Evolutionary conservation across 108 stramenopile genomes (phyloP).

Genomic region (Pseudonitzschia pungens): DNA sequence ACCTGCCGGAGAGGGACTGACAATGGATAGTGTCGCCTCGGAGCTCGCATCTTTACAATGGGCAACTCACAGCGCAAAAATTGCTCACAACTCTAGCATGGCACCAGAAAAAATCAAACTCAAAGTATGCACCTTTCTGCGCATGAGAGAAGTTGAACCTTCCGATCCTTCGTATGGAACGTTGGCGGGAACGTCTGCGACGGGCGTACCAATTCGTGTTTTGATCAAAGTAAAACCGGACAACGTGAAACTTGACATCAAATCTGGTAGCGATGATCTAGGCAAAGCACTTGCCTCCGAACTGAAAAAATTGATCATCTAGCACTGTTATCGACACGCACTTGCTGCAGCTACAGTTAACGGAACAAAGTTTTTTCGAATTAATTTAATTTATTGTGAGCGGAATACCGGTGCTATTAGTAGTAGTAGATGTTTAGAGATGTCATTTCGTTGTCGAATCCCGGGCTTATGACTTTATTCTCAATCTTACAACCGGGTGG

Average conservation of each 20-base stretch:
- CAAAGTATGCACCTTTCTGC: slow-evolving; percentile 30
- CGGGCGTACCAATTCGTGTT: slow-evolving; percentile 33
- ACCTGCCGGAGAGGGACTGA: slow-evolving; percentile 31
- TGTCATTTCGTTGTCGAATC: no score
- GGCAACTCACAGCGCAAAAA: slow-evolving; percentile 32
- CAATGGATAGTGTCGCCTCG: slow-evolving; percentile 34
- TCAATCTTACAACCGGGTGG: no score
- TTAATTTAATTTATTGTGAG: no score
- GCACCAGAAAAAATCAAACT: slow-evolving; percentile 23
- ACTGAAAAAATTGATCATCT: slow-evolving; percentile 44
- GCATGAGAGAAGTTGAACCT: slow-evolving; percentile 31
- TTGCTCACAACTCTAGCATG: slow-evolving; percentile 9
- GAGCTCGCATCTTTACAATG: slow-evolving; percentile 40
- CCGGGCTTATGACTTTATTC: no score
- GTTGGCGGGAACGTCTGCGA: slow-evolving; percentile 37
- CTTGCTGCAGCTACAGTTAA: neutral
- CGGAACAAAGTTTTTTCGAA: no score
- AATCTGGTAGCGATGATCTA: slow-evolving; percentile 33
- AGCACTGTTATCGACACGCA: no score
- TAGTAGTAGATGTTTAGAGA: no score
- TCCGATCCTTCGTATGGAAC: slow-evolving; percentile 36
- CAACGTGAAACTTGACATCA: slow-evolving; percentile 51
- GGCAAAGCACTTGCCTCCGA: slow-evolving; percentile 43
- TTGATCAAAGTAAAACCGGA: slow-evolving; percentile 46
- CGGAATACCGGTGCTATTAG: no score